Evolutionary conservation across 2,329 filamentous ascomycete species (phyloP).

Genomic region (Talaromyces sp.): DNA sequence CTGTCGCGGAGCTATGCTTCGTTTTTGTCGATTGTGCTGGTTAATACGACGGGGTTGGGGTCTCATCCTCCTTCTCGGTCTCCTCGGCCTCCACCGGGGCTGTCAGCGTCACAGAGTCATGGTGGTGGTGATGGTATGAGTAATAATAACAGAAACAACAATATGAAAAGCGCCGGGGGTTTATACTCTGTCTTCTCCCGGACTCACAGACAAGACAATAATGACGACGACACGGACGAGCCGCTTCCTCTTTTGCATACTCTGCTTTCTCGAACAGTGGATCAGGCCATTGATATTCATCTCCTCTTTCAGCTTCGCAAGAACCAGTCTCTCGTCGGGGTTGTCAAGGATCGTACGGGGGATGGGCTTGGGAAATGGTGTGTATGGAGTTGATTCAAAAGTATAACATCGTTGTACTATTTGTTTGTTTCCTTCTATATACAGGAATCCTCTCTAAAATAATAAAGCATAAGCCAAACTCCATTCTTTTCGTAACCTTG

Average conservation of each 20-base stretch:
- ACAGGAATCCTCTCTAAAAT: neutral
- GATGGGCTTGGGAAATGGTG: slow-evolving; percentile 34
- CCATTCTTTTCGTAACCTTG: neutral
- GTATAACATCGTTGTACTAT: neutral
- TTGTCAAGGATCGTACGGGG: slow-evolving; percentile 37
- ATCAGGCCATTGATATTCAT: slow-evolving; percentile 38
- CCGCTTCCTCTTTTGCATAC: slow-evolving; percentile 22
- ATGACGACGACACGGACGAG: neutral
- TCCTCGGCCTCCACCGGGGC: neutral
- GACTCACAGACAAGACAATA: neutral
- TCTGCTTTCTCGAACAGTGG: slow-evolving; percentile 31
- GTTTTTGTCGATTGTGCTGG: slow-evolving; percentile 29
- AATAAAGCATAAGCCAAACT: neutral
- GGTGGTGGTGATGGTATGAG: neutral
- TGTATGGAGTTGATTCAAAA: slow-evolving; percentile 18
- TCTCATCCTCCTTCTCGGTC: neutral
- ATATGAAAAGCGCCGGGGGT: neutral
- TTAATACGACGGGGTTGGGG: slow-evolving; percentile 31
- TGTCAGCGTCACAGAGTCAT: neutral
- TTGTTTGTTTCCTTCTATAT: neutral
- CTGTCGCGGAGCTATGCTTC: slow-evolving; percentile 26
- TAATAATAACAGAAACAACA: neutral
- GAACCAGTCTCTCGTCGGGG: slow-evolving; percentile 25
- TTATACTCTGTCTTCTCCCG: slow-evolving; percentile 9
- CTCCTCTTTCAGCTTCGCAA: slow-evolving; percentile 28